phyloP scores from a whole-genome alignment of 169 alveolate species.

The Eimeria zaria region DNA sequence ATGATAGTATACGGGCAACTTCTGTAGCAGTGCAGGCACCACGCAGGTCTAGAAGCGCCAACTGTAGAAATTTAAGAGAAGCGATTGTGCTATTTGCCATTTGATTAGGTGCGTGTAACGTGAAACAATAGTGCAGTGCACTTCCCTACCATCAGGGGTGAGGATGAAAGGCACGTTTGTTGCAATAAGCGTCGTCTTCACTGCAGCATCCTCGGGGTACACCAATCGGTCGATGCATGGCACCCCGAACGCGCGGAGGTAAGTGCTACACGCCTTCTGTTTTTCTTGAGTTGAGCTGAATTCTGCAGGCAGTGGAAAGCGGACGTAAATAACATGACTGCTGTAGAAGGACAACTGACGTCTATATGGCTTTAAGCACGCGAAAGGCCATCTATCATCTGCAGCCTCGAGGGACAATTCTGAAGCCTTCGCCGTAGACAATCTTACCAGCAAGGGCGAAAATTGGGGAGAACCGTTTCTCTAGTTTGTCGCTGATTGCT shows the following conservation, averaged over 20 bases:
- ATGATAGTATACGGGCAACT: conserved; percentile 80
- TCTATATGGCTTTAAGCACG: too few relatives aligned
- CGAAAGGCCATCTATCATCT: neutral
- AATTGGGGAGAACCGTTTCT: conserved; percentile 81
- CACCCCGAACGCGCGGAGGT: conserved; percentile 83
- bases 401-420: neutral
- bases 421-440: neutral
- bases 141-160: conserved; percentile 77
- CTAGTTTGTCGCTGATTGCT: conserved; percentile 69
- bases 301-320: conserved; percentile 43
- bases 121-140: neutral
- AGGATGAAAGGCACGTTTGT: conserved; percentile 79
- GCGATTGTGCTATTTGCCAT: neutral
- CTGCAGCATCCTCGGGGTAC: conserved; percentile 84
- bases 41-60: neutral
- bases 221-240: conserved; percentile 85
- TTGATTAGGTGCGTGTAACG: neutral
- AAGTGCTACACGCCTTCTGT: conserved; percentile 75
- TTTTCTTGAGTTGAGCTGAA: conserved; percentile 78
- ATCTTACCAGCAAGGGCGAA: conserved; percentile 81
- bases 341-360: neutral
- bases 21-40: conserved; percentile 48
- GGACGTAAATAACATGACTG: neutral
- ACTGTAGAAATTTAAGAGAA: neutral
- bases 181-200: conserved; percentile 77